phyloP scores from a whole-genome alignment of 768 basidiomycete genomes.

The Plicaturopsis crispa region DNA sequence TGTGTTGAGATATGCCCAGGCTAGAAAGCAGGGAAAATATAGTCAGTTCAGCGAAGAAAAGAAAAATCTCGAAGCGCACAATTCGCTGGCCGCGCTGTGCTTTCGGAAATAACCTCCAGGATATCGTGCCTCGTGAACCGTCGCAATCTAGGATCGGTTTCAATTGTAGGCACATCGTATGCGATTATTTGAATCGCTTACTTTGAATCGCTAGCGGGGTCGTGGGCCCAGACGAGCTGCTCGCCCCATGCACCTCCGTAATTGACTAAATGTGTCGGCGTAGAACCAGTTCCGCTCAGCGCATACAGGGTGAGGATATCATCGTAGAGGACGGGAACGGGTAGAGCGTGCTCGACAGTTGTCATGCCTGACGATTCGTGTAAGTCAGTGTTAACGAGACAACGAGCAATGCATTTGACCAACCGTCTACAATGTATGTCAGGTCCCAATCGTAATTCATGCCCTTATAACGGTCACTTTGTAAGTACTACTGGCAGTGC shows the following conservation, averaged over 20 bases:
- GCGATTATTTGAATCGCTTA: too few species aligned
- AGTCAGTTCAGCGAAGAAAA: constrained; percentile 5
- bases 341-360: constrained; percentile 65
- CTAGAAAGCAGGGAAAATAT: constrained; percentile 21
- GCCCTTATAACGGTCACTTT: constrained; percentile 34
- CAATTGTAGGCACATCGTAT: too few species aligned
- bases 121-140: constrained; percentile 59
- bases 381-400: background rate
- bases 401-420: constrained; percentile 7
- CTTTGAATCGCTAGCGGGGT: constrained; percentile 67
- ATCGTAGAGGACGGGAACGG: constrained; percentile 57
- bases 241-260: constrained; percentile 71
- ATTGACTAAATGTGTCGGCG: constrained; percentile 71
- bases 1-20: constrained; percentile 61
- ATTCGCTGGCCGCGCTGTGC: constrained; percentile 47
- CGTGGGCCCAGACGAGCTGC: constrained; percentile 61
- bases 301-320: constrained; percentile 59
- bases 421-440: constrained; percentile 74
- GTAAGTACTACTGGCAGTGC: background rate
- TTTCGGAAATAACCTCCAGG: constrained; percentile 52
- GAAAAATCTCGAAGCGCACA: constrained; percentile 30
- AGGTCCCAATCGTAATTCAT: constrained; percentile 78
- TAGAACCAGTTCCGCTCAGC: constrained; percentile 49
- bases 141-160: constrained; percentile 47
- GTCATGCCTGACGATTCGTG: constrained; percentile 65